These are phyloP conservation scores for Petunia hybrid DNA, from an alignment of 305 asterid genomes.

Conservation along the genomic window DNA sequence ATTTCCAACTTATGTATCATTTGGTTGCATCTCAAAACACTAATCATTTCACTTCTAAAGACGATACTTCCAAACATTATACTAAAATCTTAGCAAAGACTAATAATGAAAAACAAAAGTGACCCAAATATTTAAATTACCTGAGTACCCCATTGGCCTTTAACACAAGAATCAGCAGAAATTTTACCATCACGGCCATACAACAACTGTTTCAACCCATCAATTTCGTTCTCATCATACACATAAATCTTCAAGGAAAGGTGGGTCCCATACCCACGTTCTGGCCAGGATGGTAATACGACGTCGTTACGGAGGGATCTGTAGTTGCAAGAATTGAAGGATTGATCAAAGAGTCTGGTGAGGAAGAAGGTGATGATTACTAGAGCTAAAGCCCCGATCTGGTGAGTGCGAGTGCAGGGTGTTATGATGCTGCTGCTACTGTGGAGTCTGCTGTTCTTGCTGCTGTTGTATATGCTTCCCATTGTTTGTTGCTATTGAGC, in stretches of 20 bases:
- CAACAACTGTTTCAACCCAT: conserved; percentile 71
- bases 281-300: conserved; percentile 52
- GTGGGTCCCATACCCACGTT: conserved; percentile 54
- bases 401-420: conserved; percentile 71
- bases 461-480: conserved; percentile 34
- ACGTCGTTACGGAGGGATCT: conserved; percentile 36
- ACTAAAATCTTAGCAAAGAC: too few relatives aligned
- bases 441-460: conserved; percentile 52
- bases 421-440: conserved; percentile 47
- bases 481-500: conserved; percentile 19
- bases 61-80: too few relatives aligned
- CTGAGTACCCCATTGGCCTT: conserved; percentile 99
- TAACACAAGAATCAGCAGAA: conserved; percentile 70
- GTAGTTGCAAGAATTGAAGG: conserved; percentile 46
- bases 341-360: conserved; percentile 76
- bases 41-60: too few relatives aligned
- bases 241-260: conserved; percentile 82
- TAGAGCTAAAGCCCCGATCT: conserved; percentile 80
- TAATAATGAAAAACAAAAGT: background rate
- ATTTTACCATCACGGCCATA: conserved; percentile 83
- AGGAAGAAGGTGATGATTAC: conserved; percentile 76
- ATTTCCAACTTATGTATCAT: too few relatives aligned
- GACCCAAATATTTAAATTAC: conserved; percentile 39
- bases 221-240: conserved; percentile 80
- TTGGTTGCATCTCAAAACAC: too few relatives aligned